Conservation (phyloP, 2,329 filamentous ascomycete genomes). For the Rosellinia necatrix region DNA sequence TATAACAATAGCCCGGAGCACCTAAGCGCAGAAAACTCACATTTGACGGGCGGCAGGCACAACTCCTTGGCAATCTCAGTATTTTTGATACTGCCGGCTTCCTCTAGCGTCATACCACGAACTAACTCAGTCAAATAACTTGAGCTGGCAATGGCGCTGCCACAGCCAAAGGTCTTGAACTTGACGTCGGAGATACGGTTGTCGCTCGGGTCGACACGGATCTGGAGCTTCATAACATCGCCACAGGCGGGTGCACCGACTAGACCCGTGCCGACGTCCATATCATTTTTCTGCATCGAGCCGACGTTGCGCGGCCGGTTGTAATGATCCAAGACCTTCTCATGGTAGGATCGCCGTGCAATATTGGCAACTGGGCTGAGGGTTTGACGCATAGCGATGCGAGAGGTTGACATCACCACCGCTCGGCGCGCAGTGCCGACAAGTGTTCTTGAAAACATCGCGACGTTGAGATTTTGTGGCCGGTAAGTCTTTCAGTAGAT, state of each 20-base stretch:
- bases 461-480: slow-evolving; percentile 26
- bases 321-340: slow-evolving; percentile 79
- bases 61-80: slow-evolving; percentile 97
- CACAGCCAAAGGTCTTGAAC: slow-evolving; percentile 84
- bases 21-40: slow-evolving; percentile 49
- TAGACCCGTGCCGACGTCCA: slow-evolving; percentile 75
- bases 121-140: slow-evolving; percentile 95
- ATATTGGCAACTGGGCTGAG: slow-evolving; percentile 47
- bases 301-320: slow-evolving; percentile 79
- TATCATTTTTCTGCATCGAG: slow-evolving; percentile 72
- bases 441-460: slow-evolving; percentile 54
- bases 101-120: slow-evolving; percentile 92
- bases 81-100: slow-evolving; percentile 91
- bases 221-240: slow-evolving; percentile 94
- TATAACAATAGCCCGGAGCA: neutral
- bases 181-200: slow-evolving; percentile 80
- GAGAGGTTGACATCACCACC: slow-evolving; percentile 48
- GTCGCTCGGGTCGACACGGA: slow-evolving; percentile 74
- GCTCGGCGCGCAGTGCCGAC: slow-evolving; percentile 47
- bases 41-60: slow-evolving; percentile 77
- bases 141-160: slow-evolving; percentile 88
- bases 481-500: neutral
- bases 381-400: slow-evolving; percentile 47
- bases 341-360: slow-evolving; percentile 55
- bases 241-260: slow-evolving; percentile 88